Conservation (phyloP, 164 flowering plant genomes). For the Annona squamosa region DNA sequence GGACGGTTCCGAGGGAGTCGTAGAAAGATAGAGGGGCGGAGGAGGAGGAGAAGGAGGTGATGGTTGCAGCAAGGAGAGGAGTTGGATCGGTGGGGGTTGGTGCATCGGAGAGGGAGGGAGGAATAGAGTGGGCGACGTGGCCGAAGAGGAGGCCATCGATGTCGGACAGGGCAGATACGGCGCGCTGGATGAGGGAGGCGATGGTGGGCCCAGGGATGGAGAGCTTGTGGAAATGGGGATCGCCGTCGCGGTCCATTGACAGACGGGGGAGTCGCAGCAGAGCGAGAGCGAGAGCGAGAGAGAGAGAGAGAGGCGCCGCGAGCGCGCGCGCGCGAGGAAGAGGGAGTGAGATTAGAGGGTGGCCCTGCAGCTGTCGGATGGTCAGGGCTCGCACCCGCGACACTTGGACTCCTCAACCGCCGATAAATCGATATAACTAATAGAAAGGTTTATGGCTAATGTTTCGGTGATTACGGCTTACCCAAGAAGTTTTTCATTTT, state of each 20-base stretch:
- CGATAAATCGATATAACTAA: too few species aligned
- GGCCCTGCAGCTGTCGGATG: too few species aligned
- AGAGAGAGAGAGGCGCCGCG: too few species aligned
- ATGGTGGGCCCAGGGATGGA: constrained; percentile 74
- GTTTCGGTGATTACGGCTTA: too few species aligned
- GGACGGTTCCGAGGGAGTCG: constrained; percentile 42
- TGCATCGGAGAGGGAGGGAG: constrained; percentile 56
- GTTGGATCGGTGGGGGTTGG: constrained; percentile 21
- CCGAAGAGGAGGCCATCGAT: constrained; percentile 84
- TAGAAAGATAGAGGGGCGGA: constrained; percentile 40
- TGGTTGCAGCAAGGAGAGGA: constrained; percentile 36
- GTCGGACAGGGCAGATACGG: constrained; percentile 55
- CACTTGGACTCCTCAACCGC: too few species aligned
- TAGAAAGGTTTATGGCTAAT: too few species aligned
- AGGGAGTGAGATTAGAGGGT: too few species aligned
- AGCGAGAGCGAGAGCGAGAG: too few species aligned
- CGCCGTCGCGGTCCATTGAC: constrained; percentile 18
- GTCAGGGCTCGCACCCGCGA: too few species aligned
- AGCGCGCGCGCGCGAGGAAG: too few species aligned
- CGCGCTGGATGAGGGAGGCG: constrained; percentile 75
- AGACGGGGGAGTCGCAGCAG: too few species aligned
- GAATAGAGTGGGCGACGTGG: constrained; percentile 36
- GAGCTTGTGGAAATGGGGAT: constrained; percentile 48
- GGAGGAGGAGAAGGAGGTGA: constrained; percentile 53
- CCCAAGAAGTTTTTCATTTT: too few species aligned